phyloP scores from a whole-genome alignment of 2,329 filamentous ascomycete genomes.

The Calonectria hongkongensis region DNA sequence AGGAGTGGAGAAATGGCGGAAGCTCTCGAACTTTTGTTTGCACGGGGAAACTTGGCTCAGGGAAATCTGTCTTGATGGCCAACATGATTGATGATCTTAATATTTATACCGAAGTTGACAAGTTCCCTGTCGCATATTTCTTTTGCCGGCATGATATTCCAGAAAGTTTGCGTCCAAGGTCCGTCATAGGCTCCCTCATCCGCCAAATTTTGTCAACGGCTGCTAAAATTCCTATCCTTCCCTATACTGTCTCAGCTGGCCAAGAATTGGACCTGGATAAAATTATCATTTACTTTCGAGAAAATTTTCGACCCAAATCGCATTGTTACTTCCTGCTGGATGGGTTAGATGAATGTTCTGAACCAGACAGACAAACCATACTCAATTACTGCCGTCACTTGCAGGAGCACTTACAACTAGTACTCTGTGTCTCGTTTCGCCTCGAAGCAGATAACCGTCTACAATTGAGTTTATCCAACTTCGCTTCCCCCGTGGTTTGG shows the following conservation, averaged over 20 bases:
- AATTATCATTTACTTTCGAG: slow-evolving; percentile 5
- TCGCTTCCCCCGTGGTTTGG: neutral
- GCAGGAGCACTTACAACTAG: neutral
- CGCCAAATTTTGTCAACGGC: slow-evolving; percentile 59
- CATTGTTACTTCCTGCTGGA: slow-evolving; percentile 40
- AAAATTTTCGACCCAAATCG: neutral
- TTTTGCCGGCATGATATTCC: slow-evolving; percentile 58
- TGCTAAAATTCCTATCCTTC: neutral
- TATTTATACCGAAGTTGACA: slow-evolving; percentile 26
- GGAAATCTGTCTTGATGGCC: slow-evolving; percentile 66
- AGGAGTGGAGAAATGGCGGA: slow-evolving; percentile 40
- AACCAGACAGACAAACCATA: neutral
- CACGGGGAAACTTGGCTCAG: slow-evolving; percentile 64
- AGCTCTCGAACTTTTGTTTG: slow-evolving; percentile 56
- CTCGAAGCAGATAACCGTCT: slow-evolving; percentile 2
- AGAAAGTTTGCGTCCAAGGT: slow-evolving; percentile 54
- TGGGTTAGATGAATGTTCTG: slow-evolving; percentile 46
- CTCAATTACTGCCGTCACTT: neutral
- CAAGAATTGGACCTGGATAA: neutral
- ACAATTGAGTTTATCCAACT: neutral
- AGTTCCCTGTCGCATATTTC: slow-evolving; percentile 55
- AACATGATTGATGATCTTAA: slow-evolving; percentile 65
- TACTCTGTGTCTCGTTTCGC: slow-evolving; percentile 8
- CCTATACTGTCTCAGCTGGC: neutral
- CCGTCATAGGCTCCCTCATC: slow-evolving; percentile 57